Base-by-base conservation (phyloP, 2,329 filamentous ascomycete species). In the Verticillium albo-atrum region DNA sequence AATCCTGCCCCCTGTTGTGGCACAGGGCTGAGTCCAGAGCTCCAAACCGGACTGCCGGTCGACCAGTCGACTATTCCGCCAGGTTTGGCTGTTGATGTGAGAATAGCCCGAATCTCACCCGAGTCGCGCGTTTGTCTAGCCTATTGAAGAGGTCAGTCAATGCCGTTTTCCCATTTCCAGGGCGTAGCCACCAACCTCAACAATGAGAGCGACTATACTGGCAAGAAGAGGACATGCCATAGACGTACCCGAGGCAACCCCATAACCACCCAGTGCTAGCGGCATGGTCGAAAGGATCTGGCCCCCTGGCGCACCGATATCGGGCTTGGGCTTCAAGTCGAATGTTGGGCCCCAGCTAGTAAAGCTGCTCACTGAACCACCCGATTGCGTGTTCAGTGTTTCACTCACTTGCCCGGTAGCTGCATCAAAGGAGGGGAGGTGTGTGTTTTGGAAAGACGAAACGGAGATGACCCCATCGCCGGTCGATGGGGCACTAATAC, bases 291-390 rank as follows among this genome's bases (percentile, higher is more conserved):
- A 86, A 23, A 87, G 69, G 42, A 88, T 86, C 47, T 77, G 76
- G 54, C 82, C 82, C 25, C 85, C 83, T 2, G 83, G 82, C 0
- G 82, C 74, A 12, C 78, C 80, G 42, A 86, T 69, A 63, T 85
- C 77, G 1, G 84, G 83, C 67, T 84, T 84, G 32, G 82, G 70
- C 47, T 81, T 79, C 62, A 86, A 74, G 66, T 88, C 83, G 67
- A 78, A 87, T 1, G 79, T 84, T 2, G 85, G 85, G 3, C 85
- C 85, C 85, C 84, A 88, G n/a, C 79, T 82, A 32, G 80, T 83
- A 67, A 75, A 86, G 2, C 69, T 68, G 65, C 80, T 84, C 37
- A 81, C 66, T 54, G 77, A 80, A 6, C 84, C 85, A 2, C 79
- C 81, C 0, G 78, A 79, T 0, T 63, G 54, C 0, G 67, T 70